A percentile compares a stretch with the other conserved stretches of the same genome.
These are phyloP conservation scores for Ganoderma lingzhi DNA, from an alignment of 1,284 basidiomycete genomes.

Conservation along the genomic window DNA sequence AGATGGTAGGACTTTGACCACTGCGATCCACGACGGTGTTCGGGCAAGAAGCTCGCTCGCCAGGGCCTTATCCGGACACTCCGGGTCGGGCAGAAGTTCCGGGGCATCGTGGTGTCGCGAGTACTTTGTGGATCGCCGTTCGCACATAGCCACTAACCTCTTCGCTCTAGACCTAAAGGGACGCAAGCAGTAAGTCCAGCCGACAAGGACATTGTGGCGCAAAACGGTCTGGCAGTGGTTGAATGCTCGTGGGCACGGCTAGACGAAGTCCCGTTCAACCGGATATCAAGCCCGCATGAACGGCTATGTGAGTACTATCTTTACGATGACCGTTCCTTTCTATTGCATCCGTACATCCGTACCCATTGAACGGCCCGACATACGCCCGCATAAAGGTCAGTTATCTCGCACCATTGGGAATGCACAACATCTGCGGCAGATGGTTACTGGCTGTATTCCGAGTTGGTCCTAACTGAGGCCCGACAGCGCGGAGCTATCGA, in stretches of 20 bases:
- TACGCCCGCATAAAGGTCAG: background rate
- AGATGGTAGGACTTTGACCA: constrained; percentile 89
- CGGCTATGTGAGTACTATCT: constrained; percentile 72
- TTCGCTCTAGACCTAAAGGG: constrained; percentile 78
- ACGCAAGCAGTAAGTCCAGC: constrained; percentile 84
- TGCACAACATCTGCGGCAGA: too few relatives aligned
- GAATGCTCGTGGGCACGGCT: constrained; percentile 98
- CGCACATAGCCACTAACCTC: background rate
- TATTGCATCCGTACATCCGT: background rate
- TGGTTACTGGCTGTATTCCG: too few relatives aligned
- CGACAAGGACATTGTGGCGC: constrained; percentile 83
- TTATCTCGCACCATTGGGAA: background rate
- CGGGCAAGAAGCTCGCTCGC: constrained; percentile 92
- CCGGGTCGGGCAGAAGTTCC: constrained; percentile 86
- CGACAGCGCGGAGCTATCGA: too few relatives aligned
- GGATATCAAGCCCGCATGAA: constrained; percentile 94
- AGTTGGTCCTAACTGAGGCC: too few relatives aligned
- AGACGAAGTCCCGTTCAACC: constrained; percentile 93
- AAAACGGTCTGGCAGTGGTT: constrained; percentile 90
- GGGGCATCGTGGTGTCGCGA: constrained; percentile 94
- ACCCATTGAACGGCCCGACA: background rate
- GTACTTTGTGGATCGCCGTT: constrained; percentile 15
- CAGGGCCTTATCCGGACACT: constrained; percentile 88
- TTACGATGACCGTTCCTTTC: background rate
- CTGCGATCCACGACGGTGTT: constrained; percentile 95